Percentiles rank a stretch among this genome's conserved stretches.
Conservation (phyloP, 2,329 filamentous ascomycete species). For the Arthrobotrys conoides region DNA sequence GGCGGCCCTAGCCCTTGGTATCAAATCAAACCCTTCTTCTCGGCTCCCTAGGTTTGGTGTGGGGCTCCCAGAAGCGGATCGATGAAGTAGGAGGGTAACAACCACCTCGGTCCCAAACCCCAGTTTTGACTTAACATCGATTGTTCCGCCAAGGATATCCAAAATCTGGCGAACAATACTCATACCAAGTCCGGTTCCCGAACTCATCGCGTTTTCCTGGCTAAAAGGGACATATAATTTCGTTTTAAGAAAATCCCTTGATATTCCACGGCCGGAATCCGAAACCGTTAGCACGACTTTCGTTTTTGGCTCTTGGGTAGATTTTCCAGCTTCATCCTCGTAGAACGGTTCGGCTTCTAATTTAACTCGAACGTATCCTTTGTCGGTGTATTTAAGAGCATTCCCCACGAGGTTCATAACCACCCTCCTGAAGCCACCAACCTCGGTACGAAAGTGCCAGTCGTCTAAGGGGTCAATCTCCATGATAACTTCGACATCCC, state of each 20-base stretch:
- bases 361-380: conserved; percentile 70
- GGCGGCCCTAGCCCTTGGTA: conserved; percentile 17
- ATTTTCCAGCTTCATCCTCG: conserved; percentile 23
- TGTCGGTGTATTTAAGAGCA: conserved; percentile 74
- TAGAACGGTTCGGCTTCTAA: conserved; percentile 64
- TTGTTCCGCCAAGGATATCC: conserved; percentile 73
- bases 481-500: conserved; percentile 69
- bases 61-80: background rate
- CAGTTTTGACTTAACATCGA: conserved; percentile 72
- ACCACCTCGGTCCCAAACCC: conserved; percentile 73
- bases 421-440: conserved; percentile 72
- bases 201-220: conserved; percentile 75
- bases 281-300: conserved; percentile 70
- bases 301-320: conserved; percentile 55
- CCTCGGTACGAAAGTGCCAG: conserved; percentile 73
- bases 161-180: conserved; percentile 76
- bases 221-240: conserved; percentile 76
- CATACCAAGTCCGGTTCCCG: conserved; percentile 76
- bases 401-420: conserved; percentile 77
- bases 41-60: background rate
- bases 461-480: conserved; percentile 70
- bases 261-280: conserved; percentile 78
- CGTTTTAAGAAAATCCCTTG: conserved; percentile 74
- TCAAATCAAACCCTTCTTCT: conserved; percentile 35
- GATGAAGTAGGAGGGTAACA: conserved; percentile 69